Evolutionary conservation across 2,329 filamentous ascomycete species (phyloP).

Genomic region (Aspergillus sp.): DNA sequence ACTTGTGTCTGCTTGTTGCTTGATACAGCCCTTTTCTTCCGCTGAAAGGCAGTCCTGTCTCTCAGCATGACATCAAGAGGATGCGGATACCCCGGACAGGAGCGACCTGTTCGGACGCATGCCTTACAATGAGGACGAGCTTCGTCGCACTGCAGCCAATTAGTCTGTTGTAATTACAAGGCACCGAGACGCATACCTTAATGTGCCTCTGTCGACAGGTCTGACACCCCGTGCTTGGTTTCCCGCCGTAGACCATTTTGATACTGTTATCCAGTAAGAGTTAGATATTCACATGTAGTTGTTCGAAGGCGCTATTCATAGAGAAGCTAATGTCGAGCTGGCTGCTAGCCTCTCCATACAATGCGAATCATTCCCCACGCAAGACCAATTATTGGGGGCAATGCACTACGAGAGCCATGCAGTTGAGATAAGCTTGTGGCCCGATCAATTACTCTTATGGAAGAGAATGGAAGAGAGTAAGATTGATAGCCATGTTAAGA

Average conservation of each 20-base stretch:
- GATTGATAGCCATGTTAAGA: not conserved
- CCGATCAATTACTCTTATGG: not conserved
- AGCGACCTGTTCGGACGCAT: conserved; percentile 26
- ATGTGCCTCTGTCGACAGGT: conserved; percentile 31
- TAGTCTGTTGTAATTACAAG: not conserved
- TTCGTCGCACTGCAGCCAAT: conserved; percentile 28
- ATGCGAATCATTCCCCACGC: not conserved
- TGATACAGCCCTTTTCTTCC: conserved; percentile 11
- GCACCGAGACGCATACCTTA: conserved; percentile 20
- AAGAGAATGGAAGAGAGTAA: not conserved
- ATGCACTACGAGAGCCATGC: not conserved
- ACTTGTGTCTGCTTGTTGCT: not conserved
- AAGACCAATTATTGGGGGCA: not conserved
- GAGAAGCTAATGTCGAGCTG: not conserved
- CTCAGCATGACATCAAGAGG: conserved; percentile 30
- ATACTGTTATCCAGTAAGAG: not conserved
- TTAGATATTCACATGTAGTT: not conserved
- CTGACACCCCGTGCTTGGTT: conserved; percentile 27
- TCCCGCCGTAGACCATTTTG: conserved; percentile 29
- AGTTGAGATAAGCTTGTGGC: not conserved
- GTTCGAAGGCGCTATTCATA: not conserved
- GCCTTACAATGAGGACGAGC: conserved; percentile 29
- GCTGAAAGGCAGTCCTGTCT: conserved; percentile 22
- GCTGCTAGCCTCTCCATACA: not conserved
- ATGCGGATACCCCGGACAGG: conserved; percentile 30